Evolutionary conservation across 1,284 basidiomycete genomes (phyloP).

Genomic region (Pyrrhoderma lamaoense): DNA sequence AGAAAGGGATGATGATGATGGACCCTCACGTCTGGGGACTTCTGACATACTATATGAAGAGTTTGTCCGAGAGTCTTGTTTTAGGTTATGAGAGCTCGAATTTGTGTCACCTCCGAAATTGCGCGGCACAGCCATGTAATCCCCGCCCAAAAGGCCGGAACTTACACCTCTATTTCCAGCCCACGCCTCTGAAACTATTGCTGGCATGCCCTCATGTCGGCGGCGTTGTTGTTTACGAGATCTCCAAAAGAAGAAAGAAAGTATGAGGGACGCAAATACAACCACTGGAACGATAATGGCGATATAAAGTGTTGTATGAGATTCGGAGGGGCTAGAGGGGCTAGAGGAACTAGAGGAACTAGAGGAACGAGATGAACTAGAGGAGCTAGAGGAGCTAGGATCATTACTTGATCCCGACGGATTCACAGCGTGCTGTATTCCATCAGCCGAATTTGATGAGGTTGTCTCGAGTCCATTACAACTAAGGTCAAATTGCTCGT

Average conservation of each 20-base stretch:
- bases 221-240: neutral
- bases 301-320: neutral
- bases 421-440: neutral
- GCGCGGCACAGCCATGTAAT: neutral
- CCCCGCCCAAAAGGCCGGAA: neutral
- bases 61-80: neutral
- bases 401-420: too few relatives aligned
- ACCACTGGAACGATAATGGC: conserved; percentile 10
- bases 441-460: neutral
- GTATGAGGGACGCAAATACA: conserved; percentile 3
- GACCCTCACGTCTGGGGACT: neutral
- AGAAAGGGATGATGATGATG: too few relatives aligned
- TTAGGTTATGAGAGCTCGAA: neutral
- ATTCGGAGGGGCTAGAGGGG: too few relatives aligned
- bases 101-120: too few relatives aligned
- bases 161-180: neutral
- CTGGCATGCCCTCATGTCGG: neutral
- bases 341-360: too few relatives aligned
- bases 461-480: neutral
- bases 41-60: conserved; percentile 3
- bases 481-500: neutral
- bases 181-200: conserved; percentile 15
- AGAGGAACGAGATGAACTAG: too few relatives aligned
- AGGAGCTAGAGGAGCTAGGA: too few relatives aligned
- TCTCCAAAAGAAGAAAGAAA: conserved; percentile 7